phyloP scores from a whole-genome alignment of 2,329 filamentous ascomycete species.

The Xylariaceae sp. region DNA sequence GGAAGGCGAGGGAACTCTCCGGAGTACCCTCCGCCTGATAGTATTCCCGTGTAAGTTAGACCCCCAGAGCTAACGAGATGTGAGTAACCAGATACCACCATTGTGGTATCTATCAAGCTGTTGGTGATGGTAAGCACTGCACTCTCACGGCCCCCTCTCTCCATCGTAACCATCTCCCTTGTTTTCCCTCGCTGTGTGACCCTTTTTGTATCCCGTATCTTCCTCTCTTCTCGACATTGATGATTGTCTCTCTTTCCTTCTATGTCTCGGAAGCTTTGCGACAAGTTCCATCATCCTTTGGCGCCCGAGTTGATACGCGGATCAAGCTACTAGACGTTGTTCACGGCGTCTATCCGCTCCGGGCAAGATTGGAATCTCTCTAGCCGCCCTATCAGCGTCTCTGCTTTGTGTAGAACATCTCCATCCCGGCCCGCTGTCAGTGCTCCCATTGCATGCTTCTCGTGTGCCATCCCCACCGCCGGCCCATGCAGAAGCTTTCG shows the following conservation, averaged over 20 bases:
- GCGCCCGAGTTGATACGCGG: slow-evolving; percentile 21
- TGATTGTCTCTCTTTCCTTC: not conserved
- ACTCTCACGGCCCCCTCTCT: not conserved
- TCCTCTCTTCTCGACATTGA: slow-evolving; percentile 11
- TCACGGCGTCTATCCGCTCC: slow-evolving; percentile 44
- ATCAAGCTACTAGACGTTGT: slow-evolving; percentile 35
- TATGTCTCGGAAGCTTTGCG: slow-evolving; percentile 14
- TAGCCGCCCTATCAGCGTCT: slow-evolving; percentile 42
- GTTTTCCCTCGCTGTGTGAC: not conserved
- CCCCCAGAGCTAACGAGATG: no score
- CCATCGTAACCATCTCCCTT: not conserved
- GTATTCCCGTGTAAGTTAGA: no score
- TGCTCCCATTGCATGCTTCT: slow-evolving; percentile 36
- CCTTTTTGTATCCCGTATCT: slow-evolving; percentile 5
- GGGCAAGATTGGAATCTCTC: slow-evolving; percentile 36
- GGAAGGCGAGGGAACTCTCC: no score
- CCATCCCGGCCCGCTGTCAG: slow-evolving; percentile 39
- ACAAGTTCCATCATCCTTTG: slow-evolving; percentile 19
- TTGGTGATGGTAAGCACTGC: no score
- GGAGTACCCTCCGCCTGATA: no score
- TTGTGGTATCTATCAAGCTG: no score
- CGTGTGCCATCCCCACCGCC: slow-evolving; percentile 36
- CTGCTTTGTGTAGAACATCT: slow-evolving; percentile 27
- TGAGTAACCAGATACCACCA: no score
- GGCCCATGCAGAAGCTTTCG: slow-evolving; percentile 36